These are phyloP conservation scores for Limnomonas spitsbergensis DNA, from an alignment of 139 green algal genomes.

Conservation along the genomic window DNA sequence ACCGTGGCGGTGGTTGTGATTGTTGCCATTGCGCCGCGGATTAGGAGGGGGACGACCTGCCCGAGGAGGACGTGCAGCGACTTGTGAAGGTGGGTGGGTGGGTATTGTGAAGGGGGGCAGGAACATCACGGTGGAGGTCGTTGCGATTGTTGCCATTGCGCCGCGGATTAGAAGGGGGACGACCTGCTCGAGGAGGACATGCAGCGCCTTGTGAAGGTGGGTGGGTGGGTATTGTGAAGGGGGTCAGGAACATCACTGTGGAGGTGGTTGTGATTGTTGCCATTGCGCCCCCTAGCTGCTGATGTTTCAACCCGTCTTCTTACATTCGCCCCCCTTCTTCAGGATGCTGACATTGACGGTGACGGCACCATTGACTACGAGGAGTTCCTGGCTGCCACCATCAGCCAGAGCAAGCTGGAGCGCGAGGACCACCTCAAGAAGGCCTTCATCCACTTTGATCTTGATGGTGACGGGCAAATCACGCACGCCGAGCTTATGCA, in stretches of 20 bases:
- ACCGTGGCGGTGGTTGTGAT: slow-evolving; percentile 79
- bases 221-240: slow-evolving; percentile 15
- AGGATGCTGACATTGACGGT: slow-evolving; percentile 29
- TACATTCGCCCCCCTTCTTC: neutral
- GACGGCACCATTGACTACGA: slow-evolving; percentile 37
- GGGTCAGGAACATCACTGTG: slow-evolving; percentile 85
- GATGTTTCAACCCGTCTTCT: too few species aligned
- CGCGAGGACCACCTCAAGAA: slow-evolving; percentile 67
- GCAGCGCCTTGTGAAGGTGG: slow-evolving; percentile 22
- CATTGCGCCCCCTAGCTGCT: too few species aligned
- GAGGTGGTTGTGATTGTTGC: slow-evolving; percentile 80
- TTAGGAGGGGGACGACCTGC: slow-evolving; percentile 37
- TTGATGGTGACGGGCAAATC: slow-evolving; percentile 68
- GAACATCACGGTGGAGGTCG: slow-evolving; percentile 89
- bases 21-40: slow-evolving; percentile 30
- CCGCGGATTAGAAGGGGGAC: slow-evolving; percentile 41
- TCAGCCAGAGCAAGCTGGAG: slow-evolving; percentile 71
- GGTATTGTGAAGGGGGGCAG: slow-evolving; percentile 52
- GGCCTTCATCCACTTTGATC: slow-evolving; percentile 77
- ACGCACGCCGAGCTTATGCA: slow-evolving; percentile 65
- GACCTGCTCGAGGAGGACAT: slow-evolving; percentile 31
- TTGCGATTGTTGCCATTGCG: slow-evolving; percentile 51
- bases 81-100: slow-evolving; percentile 31
- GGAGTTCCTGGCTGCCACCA: slow-evolving; percentile 82
- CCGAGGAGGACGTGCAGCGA: slow-evolving; percentile 26